phyloP scores from a whole-genome alignment of 148 eudicot species.

The Rhododendron ovatum region DNA sequence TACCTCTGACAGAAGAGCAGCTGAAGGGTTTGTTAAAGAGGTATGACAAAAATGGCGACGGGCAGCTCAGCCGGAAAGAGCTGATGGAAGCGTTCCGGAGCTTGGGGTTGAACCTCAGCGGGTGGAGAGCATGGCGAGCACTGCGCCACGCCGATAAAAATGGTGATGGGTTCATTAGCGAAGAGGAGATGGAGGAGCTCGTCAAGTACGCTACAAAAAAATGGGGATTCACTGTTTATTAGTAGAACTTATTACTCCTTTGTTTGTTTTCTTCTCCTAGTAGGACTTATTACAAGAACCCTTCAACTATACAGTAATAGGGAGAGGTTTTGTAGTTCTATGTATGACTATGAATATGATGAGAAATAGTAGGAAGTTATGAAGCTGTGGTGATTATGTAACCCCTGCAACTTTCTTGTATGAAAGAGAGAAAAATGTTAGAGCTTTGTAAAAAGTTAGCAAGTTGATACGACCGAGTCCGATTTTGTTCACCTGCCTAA shows the following conservation, averaged over 20 bases:
- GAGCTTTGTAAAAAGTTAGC: too few relatives aligned
- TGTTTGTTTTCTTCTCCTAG: background rate
- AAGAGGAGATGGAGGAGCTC: background rate
- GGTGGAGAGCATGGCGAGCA: background rate
- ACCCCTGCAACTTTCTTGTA: background rate
- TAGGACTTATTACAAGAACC: background rate
- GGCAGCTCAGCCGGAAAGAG: background rate
- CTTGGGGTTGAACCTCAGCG: background rate
- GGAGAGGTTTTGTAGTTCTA: background rate
- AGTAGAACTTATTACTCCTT: background rate
- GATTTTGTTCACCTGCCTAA: too few relatives aligned
- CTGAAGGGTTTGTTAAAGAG: background rate
- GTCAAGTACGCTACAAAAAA: background rate
- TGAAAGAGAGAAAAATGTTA: too few relatives aligned
- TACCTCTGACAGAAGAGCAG: background rate
- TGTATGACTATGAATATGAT: background rate
- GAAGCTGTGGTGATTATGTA: background rate
- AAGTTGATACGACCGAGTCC: too few relatives aligned
- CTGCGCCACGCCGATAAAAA: background rate
- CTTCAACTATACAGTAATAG: background rate
- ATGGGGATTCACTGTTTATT: background rate
- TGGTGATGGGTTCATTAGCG: slow-evolving; percentile 4
- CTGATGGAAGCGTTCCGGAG: background rate
- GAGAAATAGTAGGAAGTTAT: too few relatives aligned
- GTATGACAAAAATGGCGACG: slow-evolving; percentile 2